Conservation (phyloP, 2,329 filamentous ascomycete species). For the Thermothelomyces thermophilus region DNA sequence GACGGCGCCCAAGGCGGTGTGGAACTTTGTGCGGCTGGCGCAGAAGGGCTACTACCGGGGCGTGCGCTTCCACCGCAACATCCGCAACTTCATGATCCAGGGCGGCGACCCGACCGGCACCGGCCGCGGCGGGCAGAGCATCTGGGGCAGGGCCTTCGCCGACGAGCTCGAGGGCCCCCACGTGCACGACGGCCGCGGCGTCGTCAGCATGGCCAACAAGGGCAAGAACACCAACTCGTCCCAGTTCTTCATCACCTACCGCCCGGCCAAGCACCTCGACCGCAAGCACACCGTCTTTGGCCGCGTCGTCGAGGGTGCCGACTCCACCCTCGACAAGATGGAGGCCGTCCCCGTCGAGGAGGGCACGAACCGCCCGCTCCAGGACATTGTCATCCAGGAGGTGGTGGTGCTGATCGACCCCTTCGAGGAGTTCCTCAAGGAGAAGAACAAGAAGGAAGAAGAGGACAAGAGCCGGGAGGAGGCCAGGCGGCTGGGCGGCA, state of each 20-base stretch:
- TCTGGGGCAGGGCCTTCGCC: constrained; percentile 91
- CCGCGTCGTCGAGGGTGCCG: constrained; percentile 68
- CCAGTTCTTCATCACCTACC: constrained; percentile 93
- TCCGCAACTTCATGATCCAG: constrained; percentile 96
- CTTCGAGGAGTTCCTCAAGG: constrained; percentile 84
- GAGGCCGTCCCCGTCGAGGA: constrained; percentile 71
- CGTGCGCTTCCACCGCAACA: constrained; percentile 86
- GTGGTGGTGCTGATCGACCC: constrained; percentile 86
- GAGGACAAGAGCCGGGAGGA: constrained; percentile 53
- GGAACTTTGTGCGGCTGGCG: constrained; percentile 88
- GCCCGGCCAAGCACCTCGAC: constrained; percentile 76
- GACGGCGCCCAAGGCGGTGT: constrained; percentile 85
- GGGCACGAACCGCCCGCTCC: constrained; percentile 60
- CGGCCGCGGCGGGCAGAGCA: constrained; percentile 78
- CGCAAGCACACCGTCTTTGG: constrained; percentile 97
- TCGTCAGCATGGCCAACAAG: constrained; percentile 95
- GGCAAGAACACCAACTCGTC: constrained; percentile 95
- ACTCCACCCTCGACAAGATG: constrained; percentile 61
- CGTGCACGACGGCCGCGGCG: constrained; percentile 73
- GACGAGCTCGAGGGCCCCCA: constrained; percentile 89
- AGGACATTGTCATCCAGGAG: constrained; percentile 75
- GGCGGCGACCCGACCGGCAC: constrained; percentile 92
- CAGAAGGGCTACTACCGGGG: constrained; percentile 85
- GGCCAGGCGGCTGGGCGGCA: constrained; percentile 58
- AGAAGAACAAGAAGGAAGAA: constrained; percentile 59